Base-by-base conservation (phyloP, 352 stramenopile species). In the Hyaloperonospora brassicae region DNA sequence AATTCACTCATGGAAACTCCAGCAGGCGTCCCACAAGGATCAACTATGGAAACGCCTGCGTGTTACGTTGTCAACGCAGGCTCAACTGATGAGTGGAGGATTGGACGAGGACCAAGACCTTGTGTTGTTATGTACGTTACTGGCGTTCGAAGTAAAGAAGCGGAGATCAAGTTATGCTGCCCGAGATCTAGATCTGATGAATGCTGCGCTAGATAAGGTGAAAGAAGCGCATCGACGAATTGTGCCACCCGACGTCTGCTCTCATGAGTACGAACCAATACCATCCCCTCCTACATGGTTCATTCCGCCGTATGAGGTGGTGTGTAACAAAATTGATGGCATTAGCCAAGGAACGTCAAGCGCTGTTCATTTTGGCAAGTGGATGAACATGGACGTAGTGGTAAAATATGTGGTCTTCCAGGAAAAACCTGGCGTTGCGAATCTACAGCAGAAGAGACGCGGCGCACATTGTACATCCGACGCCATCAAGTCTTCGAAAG, bases 271-370 rank as follows among this genome's bases (percentile, higher is more conserved):
- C 8, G 55, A 53, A 12, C 42, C 47, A 13, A 57, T 54, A 9
- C 11, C 59, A 25, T 5, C 34, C 21, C 36, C 61, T 24, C 57
- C 51, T 10, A 9, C 30, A 21, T 73, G 65, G 65, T 70, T 73
- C 21, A 27, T 73, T 45, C 65, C 65, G 7, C 47, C 55, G 13
- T 66, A 73, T 25, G 65, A 73, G 39, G 57, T 73, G 21, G 17
- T 62, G 31, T 58, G 68, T 13, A 60, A 62, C 13, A 57, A 67
- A 14, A 44, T 62, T 27, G 51, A 59, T 12, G 27, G 30, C 45
- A 58, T 68, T 25, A 58, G 40, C 45, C 53, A 54, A 25, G 65
- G 62, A 21, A 27, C 49, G 0, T 68, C 68, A 38, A 57, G 65
- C 25, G 59, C 61, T 0, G 52, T 68, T 2, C 55, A 68, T n/a